phyloP scores from a whole-genome alignment of 345 rosid genomes.

The Citrus reticulata region DNA sequence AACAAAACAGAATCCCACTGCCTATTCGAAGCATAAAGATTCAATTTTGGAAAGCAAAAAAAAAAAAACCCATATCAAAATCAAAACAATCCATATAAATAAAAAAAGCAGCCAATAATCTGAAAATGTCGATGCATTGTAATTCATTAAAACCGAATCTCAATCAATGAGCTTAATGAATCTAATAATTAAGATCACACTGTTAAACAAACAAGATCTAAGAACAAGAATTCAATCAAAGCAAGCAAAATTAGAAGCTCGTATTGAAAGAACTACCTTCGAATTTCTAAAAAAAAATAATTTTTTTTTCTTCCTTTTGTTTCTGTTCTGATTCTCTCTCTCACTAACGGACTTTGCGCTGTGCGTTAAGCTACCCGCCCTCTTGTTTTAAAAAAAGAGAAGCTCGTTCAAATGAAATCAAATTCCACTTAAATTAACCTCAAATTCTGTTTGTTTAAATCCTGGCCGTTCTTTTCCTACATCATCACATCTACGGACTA shows the following conservation, averaged over 20 bases:
- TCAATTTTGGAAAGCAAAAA: neutral
- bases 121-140: neutral
- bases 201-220: neutral
- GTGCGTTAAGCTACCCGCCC: constrained; percentile 37
- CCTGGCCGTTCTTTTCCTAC: constrained; percentile 31
- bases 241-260: neutral
- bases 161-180: neutral
- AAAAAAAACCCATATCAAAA: neutral
- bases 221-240: neutral
- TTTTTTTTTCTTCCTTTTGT: neutral
- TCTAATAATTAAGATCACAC: neutral
- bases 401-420: constrained; percentile 25
- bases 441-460: constrained; percentile 21
- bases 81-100: neutral
- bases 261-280: neutral
- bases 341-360: neutral
- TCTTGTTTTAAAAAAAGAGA: constrained; percentile 31
- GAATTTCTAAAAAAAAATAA: neutral
- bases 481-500: constrained; percentile 12
- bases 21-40: neutral
- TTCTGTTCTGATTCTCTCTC: neutral
- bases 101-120: neutral
- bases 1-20: neutral
- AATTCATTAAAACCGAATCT: neutral
- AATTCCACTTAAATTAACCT: constrained; percentile 37